Evolutionary conservation across 805 yeast species (phyloP), one percentile per base, ranked within the genome.

Genomic region (Candida incommunis): DNA sequence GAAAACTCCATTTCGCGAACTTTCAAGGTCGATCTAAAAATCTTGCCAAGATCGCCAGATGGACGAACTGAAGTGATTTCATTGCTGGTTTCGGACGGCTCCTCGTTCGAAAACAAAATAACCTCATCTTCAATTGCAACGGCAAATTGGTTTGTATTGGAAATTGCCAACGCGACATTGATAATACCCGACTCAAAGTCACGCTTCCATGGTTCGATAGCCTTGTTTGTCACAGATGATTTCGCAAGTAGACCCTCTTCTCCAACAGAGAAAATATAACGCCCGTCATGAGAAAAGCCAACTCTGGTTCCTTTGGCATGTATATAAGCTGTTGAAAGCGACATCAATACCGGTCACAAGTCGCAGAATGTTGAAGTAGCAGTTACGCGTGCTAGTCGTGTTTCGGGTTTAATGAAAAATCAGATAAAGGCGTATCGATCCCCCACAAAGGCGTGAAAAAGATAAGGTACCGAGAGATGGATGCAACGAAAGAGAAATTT

Each of bases 1-100:
- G 62, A 55, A 47, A 65, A 60, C 24, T 45, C 43, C 11, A 63
- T 44, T 7, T 52, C 54, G n/a, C 65, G 53, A n/a, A 64, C 45
- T 2, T 69, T 63, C 45, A 64, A 46, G 2, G 62, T 42, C 13
- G 57, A 48, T 13, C 67, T 53, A 20, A 50, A 43, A 20, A 63
- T 40, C 18, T 54, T 40, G 13, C 54, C 50, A 16, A 40, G 45
- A n/a, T 42, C 43, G 4, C 15, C 41, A 15, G 41, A 23, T 20
- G 41, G 23, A 16, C 18, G 11, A 11, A 31, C 37, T 9, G 37
- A 31, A n/a, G 18, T 18, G 4, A 18, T 5, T 25, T 25, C 27
- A 7, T 25, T 13, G 27, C 13, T 7, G 13, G 27, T 9, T 9
- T 25, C 27, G 27, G 13, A 9, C n/a, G n/a, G n/a, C 7, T 25